phyloP scores from a whole-genome alignment of 441 rosid genomes.

The Daphne laureola region DNA sequence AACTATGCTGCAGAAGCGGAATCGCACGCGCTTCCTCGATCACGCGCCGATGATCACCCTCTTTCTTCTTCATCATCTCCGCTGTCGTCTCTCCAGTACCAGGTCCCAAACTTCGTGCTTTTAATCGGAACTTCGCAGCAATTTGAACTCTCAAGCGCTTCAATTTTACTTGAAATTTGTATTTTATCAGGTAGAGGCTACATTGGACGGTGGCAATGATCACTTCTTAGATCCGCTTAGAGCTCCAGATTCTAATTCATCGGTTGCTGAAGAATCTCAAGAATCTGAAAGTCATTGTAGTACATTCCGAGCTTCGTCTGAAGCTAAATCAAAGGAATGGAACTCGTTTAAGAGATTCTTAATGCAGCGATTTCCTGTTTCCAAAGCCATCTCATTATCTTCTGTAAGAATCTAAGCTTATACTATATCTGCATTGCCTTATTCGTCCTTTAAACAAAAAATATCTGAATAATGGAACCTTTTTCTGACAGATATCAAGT shows the following conservation, averaged over 20 bases:
- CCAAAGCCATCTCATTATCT: slow-evolving; percentile 66
- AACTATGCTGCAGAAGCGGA: slow-evolving; percentile 40
- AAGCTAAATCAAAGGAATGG: slow-evolving; percentile 58
- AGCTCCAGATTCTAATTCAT: slow-evolving; percentile 23
- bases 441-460: too few relatives aligned
- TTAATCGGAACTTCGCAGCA: background rate
- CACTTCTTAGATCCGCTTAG: slow-evolving; percentile 78
- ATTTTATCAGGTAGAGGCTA: slow-evolving; percentile 24
- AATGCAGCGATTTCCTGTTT: slow-evolving; percentile 81
- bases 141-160: background rate
- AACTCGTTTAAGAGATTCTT: slow-evolving; percentile 66
- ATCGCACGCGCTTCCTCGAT: slow-evolving; percentile 43
- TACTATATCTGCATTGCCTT: background rate
- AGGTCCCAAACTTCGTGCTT: slow-evolving; percentile 18
- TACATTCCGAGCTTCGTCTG: slow-evolving; percentile 20
- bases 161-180: background rate
- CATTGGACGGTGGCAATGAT: slow-evolving; percentile 19
- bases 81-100: slow-evolving; percentile 25
- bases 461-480: background rate
- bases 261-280: slow-evolving; percentile 19
- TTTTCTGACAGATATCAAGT: slow-evolving; percentile 50
- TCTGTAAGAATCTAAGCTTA: slow-evolving; percentile 35
- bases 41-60: slow-evolving; percentile 49
- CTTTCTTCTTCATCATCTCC: slow-evolving; percentile 36
- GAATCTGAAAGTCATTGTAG: slow-evolving; percentile 23